Evolutionary conservation across 805 yeast species (phyloP), one percentile per base, ranked within the genome.

Genomic region (Brettanomyces naardenensis): DNA sequence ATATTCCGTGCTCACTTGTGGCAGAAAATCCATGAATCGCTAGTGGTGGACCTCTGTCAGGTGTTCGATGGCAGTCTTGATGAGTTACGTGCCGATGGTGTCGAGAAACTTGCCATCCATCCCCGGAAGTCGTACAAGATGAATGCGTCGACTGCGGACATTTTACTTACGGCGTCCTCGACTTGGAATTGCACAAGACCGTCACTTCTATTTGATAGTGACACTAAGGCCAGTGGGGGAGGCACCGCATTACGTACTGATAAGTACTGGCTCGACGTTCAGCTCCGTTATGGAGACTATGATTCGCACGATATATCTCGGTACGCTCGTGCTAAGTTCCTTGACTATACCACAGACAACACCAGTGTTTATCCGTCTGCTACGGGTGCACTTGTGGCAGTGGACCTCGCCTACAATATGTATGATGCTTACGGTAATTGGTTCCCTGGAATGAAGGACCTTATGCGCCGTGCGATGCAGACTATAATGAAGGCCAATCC

Each of bases 21-120:
- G 99, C 99, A 92, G 58, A 92, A 94, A 59, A 92, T 92, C 38
- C 99, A 92, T 57, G 99, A 92, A 61, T 81, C 94, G 60, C 68
- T 92, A 35, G 96, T 92, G 3, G 85, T 86, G 55, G 98, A 92
- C 65, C 51, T 92, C 22, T 88, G 96, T 51, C 97, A 89, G 54
- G 90, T 88, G 14, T 63, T 92, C 18, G 98, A 92, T 58, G 78
- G 79, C 36, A 95, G 92, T 56, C 63, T 87, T 55, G 92, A 86
- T 49, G 79, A 78, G 2, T 60, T 92, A 23, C 89, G 81, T 47
- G 80, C 90, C 41, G 96, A 85, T 47, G 68, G 74, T 36, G 96
- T 92, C 5, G 86, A 83, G 40, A 92, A 92, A 56, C 87, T 86
- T 48, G 79, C 95, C 2, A 88, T 92, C 37, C 99, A 92, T 56